Percentiles rank a stretch among this genome's conserved stretches.
phyloP scores from a whole-genome alignment of 192 early-diverging fungal genomes.

The Paraglomus occultum region DNA sequence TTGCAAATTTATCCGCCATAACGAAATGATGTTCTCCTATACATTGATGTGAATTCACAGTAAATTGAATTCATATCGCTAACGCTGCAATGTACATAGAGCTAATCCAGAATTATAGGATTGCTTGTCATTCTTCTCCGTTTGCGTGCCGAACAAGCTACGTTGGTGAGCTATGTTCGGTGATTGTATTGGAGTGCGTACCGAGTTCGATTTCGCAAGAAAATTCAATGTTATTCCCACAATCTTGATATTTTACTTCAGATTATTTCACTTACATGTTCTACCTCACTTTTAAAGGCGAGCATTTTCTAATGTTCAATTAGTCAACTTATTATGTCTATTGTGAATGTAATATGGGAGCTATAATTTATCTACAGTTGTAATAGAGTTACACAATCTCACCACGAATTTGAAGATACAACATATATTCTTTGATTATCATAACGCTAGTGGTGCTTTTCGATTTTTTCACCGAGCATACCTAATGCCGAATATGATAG shows the following conservation, averaged over 20 bases:
- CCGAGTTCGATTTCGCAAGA: neutral
- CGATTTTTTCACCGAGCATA: neutral
- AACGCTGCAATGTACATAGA: no score
- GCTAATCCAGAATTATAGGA: neutral
- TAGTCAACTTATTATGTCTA: no score
- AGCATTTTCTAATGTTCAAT: neutral
- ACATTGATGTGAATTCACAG: no score
- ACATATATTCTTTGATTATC: neutral
- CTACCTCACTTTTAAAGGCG: neutral
- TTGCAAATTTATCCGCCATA: no score
- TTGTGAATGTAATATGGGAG: no score
- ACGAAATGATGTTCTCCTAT: no score
- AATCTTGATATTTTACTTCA: neutral
- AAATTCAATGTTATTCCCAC: conserved; percentile 3
- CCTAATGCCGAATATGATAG: conserved; percentile 21
- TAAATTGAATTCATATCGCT: no score
- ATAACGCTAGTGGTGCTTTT: neutral
- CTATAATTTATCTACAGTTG: no score
- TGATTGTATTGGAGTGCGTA: conserved; percentile 23
- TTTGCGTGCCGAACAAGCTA: conserved; percentile 28
- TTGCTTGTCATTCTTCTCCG: conserved; percentile 12
- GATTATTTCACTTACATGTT: neutral
- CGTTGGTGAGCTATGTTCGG: conserved; percentile 6
- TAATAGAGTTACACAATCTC: no score
- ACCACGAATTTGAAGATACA: no score